Base-by-base conservation (phyloP, 2,329 filamentous ascomycete species). In the Talaromyces amestolkiae region DNA sequence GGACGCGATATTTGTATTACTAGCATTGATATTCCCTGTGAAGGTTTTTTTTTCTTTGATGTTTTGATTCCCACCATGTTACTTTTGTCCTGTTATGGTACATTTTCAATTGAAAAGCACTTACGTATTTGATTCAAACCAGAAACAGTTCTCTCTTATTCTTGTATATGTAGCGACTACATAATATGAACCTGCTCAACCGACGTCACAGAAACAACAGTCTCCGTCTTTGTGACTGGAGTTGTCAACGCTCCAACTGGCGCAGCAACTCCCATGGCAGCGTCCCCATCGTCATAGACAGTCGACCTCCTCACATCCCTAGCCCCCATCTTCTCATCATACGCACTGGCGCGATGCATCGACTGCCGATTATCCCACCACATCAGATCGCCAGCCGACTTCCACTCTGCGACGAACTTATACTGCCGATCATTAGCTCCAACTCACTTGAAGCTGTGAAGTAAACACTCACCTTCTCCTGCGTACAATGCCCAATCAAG, bases 61-160 rank as follows among this genome's bases (percentile, higher is more conserved):
- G 49, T 58, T 45, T 58, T 61, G 64, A 65, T 65, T 65, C 64
- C 64, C 64, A 65, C 13, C 61, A 65, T 51, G 64, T 58, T 65
- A 56, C 33, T 65, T 56, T 47, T 61, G 58, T 61, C 35, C n/a
- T 58, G 24, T 47, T 47, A 61, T 61, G 39, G 64, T 54, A 45
- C 51, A 54, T 56, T 41, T 65, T 54, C 22, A 58, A 65, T 54
- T 56, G 51, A 61, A 65, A 65, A 65, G 64, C 49, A 33, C 51
- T 35, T 65, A 33, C 39, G 22, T 56, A 35, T 58, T 24, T 8
- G 17, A 17, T 35, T 31, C 19, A 19, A 4, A 51, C 8, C 2
- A 17, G 47, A 15, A 51, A 31, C 13, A 17, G 3, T 17, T 3
- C 8, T 54, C 8, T 19, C 9, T 13, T 5, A 11, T 54, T 31